phyloP scores from a whole-genome alignment of 805 yeast genomes.

The Metschnikowia anglica region DNA sequence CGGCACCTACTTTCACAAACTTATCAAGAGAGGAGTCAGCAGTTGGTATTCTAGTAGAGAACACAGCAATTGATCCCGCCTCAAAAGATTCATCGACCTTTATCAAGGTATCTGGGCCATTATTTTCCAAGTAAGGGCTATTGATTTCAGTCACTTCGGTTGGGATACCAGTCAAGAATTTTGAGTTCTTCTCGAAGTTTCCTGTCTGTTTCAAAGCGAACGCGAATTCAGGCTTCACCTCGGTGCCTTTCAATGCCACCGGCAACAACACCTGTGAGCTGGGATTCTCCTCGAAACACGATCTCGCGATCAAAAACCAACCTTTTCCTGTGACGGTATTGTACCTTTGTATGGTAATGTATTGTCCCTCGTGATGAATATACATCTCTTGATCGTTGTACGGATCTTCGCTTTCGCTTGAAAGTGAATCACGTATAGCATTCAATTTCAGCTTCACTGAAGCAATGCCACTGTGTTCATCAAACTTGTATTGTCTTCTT shows the following conservation, averaged over 20 bases:
- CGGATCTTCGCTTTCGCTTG: slow-evolving; percentile 56
- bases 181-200: slow-evolving; percentile 40
- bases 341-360: slow-evolving; percentile 82
- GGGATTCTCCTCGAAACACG: slow-evolving; percentile 57
- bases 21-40: slow-evolving; percentile 66
- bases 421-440: slow-evolving; percentile 55
- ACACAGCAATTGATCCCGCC: slow-evolving; percentile 87
- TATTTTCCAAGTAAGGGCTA: slow-evolving; percentile 47
- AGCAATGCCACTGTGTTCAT: slow-evolving; percentile 62
- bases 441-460: slow-evolving; percentile 63
- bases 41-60: slow-evolving; percentile 65
- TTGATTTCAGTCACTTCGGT: slow-evolving; percentile 55
- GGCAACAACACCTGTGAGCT: slow-evolving; percentile 58
- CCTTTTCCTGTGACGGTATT: slow-evolving; percentile 86
- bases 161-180: slow-evolving; percentile 60
- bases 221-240: slow-evolving; percentile 55
- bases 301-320: slow-evolving; percentile 82
- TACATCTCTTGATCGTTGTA: slow-evolving; percentile 74
- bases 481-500: slow-evolving; percentile 56
- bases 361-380: slow-evolving; percentile 92
- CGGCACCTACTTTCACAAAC: slow-evolving; percentile 71
- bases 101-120: slow-evolving; percentile 52
- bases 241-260: slow-evolving; percentile 57
- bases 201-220: slow-evolving; percentile 56
- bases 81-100: slow-evolving; percentile 64